Base-by-base conservation (phyloP, 306 rosid genomes). In the Casuarina cunninghamiana region DNA sequence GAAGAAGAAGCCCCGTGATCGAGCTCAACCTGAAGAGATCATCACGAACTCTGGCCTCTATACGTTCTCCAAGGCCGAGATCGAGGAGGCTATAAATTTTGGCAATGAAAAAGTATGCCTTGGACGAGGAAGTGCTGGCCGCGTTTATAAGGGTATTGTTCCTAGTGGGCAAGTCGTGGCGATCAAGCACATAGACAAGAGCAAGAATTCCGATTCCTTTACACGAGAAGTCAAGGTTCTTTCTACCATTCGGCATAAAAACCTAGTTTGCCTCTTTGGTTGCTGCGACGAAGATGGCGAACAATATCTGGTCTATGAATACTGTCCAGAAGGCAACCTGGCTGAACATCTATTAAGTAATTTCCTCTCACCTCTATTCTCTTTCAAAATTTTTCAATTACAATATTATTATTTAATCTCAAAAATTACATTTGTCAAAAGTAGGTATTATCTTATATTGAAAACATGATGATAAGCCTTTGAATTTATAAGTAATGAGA, bases 101-200 rank as follows among this genome's bases (percentile, higher is more conserved):
- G 86, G 83, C 0, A 74, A 46, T 3, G 88, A 88, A 39, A 87
- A 75, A 76, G 76, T 81, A 70, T 57, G 82, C 83, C 84, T 94
- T 2, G 97, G 98, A 39, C 69, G 96, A 16, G 98, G 98, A 15
- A 91, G 96, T 68, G 97, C 97, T 0, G 98, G 98, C 1, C 83
- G 84, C 12, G 98, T 94, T 3, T 94, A 77, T 66, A 89, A 86
- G 86, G 98, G 97, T 0, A 75, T 94, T 71, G 80, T 94, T 15
- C 98, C 98, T 0, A 94, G 97, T 51, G 98, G 98, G 1, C 98
- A 94, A 74, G 75, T 79, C 2, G 97, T 94, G 67, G 98, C 98
- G 12, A 84, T 94, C 79, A 92, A 94, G 78, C 92, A 94, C 74
- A 83, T 94, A 10, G 78, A 75, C 42, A 89, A 75, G 81, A 83